Percentiles rank a stretch among this genome's conserved stretches.
phyloP scores from a whole-genome alignment of 306 rosid genomes.

The Prunus mume region DNA sequence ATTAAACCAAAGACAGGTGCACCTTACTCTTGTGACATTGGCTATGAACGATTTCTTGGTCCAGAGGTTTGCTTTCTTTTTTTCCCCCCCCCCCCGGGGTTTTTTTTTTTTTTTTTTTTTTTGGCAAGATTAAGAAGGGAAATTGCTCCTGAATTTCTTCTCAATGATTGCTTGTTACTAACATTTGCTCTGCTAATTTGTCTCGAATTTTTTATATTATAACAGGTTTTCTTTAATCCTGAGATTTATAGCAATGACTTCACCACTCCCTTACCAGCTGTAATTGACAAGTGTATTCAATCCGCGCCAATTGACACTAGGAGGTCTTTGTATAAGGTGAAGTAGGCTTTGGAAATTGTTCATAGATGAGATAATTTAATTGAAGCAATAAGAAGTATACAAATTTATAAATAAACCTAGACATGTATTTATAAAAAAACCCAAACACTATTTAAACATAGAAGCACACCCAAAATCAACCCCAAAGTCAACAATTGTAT shows the following conservation, averaged over 20 bases:
- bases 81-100: too few species aligned
- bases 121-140: background rate
- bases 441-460: too few species aligned
- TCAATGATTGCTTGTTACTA: slow-evolving; percentile 9
- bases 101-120: background rate
- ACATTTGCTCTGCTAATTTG: slow-evolving; percentile 14
- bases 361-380: background rate
- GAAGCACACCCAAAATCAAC: too few species aligned
- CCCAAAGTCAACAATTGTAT: too few species aligned
- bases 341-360: slow-evolving; percentile 11
- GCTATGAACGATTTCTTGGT: slow-evolving; percentile 97
- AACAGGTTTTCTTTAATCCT: slow-evolving; percentile 94
- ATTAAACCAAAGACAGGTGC: slow-evolving; percentile 98
- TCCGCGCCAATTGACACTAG: slow-evolving; percentile 98
- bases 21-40: slow-evolving; percentile 97
- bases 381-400: background rate
- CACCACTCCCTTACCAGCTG: slow-evolving; percentile 79
- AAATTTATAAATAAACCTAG: too few species aligned
- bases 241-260: slow-evolving; percentile 85
- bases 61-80: slow-evolving; percentile 71
- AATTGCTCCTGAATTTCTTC: background rate
- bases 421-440: too few species aligned
- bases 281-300: slow-evolving; percentile 96
- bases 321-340: slow-evolving; percentile 93
- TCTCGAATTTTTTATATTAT: background rate